phyloP scores from a whole-genome alignment of 768 basidiomycete genomes.

The Udeniomyces megalosporus region DNA sequence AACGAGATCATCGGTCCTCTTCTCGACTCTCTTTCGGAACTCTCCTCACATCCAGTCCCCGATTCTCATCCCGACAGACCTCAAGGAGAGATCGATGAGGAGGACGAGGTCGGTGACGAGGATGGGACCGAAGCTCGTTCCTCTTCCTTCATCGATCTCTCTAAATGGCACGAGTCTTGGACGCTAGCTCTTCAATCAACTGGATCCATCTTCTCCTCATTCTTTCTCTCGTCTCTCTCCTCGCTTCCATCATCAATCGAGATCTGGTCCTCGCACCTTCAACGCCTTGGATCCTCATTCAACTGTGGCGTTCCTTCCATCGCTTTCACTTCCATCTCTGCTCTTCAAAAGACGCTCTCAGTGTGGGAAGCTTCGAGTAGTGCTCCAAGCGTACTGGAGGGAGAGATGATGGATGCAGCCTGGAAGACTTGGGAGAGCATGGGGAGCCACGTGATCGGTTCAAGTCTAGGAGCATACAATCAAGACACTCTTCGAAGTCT shows the following conservation, averaged over 20 bases:
- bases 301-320: conserved; percentile 33
- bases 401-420: background rate
- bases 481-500: conserved; percentile 77
- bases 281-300: conserved; percentile 53
- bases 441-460: background rate
- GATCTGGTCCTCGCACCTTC: conserved; percentile 61
- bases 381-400: background rate
- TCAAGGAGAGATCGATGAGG: no score
- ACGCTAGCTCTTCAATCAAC: conserved; percentile 68
- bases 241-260: conserved; percentile 49
- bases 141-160: background rate
- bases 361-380: background rate
- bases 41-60: conserved; percentile 25
- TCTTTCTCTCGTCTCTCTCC: conserved; percentile 57
- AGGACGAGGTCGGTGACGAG: background rate
- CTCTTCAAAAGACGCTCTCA: conserved; percentile 58
- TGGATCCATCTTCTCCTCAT: conserved; percentile 67
- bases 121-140: conserved; percentile 5
- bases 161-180: conserved; percentile 71
- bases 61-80: conserved; percentile 31
- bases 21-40: conserved; percentile 38
- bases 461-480: conserved; percentile 50
- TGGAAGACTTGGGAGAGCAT: conserved; percentile 5
- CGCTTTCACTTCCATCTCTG: conserved; percentile 69
- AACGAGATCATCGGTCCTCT: conserved; percentile 83